Base-by-base conservation (phyloP, 192 early-diverging fungal species). In the Coemansia reversa region DNA sequence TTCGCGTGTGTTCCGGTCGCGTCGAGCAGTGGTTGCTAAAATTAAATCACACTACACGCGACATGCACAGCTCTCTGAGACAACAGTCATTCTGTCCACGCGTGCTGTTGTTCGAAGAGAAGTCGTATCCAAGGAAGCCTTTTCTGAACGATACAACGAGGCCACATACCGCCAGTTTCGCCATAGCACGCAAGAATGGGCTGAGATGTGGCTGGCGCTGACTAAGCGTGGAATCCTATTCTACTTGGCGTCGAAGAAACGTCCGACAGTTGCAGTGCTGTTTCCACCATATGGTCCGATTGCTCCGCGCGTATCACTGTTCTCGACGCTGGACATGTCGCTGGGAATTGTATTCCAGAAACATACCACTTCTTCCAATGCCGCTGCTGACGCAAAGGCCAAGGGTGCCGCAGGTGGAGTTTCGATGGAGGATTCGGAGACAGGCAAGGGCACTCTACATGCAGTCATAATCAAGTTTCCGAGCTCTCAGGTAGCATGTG, bases 271-370 rank as follows among this genome's bases (percentile, higher is more conserved):
- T 4, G 58, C 65, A n/a, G 58, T 74, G 18, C 35, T 66, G 47
- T 68, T 74, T 30, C 63, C 72, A 20, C 66, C 75, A 11, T 66
- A 71, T 45, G 60, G 65, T 7, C 28, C 58, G 4, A 32, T 66
- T 29, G 71, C 72, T 1, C 72, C 81, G 12, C 81, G 72, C 7
- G 53, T 83, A 23, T 83, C 81, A 24, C 66, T 83, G 66, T 83
- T 74, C 45, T 83, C 81, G 11, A 71, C 75, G 23, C 65, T 83
- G 55, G 81, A 83, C 27, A 59, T 78, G 27, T 75, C 81, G 51
- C 55, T 83, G 32, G 72, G 75, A 4, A 75, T 83, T 12, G 72
- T 76, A 28, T 83, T 72, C 67, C 66, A 54, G 25, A 51, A 58
- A 18, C 72, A 58, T 35, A 33, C 32, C 25, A 23, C 49, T 7